These are phyloP conservation scores for Trichoderma guizhouense DNA, from an alignment of 2,329 filamentous ascomycete genomes.

Conservation along the genomic window DNA sequence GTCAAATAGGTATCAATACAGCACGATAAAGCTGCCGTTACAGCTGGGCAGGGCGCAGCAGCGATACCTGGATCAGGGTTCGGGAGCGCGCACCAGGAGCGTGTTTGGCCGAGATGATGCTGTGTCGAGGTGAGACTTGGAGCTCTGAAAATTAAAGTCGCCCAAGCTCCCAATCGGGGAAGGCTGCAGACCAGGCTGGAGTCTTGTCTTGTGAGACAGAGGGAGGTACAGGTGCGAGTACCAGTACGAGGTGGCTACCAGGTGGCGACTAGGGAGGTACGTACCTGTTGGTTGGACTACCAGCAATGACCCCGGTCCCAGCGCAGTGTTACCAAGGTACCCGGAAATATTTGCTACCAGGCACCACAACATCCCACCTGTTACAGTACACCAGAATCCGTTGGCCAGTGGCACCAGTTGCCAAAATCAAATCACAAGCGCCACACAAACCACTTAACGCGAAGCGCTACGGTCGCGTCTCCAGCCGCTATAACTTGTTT, in stretches of 20 bases:
- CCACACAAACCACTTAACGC: slow-evolving; percentile 19
- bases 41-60: neutral
- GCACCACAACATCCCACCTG: neutral
- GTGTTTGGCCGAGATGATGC: slow-evolving; percentile 12
- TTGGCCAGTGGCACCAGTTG: neutral
- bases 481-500: slow-evolving; percentile 10
- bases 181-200: slow-evolving; percentile 12
- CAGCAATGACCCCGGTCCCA: neutral
- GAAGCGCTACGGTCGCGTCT: slow-evolving; percentile 17
- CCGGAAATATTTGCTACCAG: neutral
- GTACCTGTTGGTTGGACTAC: neutral
- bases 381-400: neutral
- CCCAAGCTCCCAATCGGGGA: slow-evolving; percentile 12
- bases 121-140: slow-evolving; percentile 4
- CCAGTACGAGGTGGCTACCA: neutral
- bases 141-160: slow-evolving; percentile 15
- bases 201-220: neutral
- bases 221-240: neutral
- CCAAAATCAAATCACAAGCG: slow-evolving; percentile 2
- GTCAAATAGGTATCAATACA: neutral
- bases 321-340: neutral
- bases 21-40: neutral
- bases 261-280: neutral
- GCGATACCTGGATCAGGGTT: neutral
- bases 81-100: neutral